Evolutionary conservation across 148 eudicot genomes (phyloP).

Genomic region (Camellia granthamiana): DNA sequence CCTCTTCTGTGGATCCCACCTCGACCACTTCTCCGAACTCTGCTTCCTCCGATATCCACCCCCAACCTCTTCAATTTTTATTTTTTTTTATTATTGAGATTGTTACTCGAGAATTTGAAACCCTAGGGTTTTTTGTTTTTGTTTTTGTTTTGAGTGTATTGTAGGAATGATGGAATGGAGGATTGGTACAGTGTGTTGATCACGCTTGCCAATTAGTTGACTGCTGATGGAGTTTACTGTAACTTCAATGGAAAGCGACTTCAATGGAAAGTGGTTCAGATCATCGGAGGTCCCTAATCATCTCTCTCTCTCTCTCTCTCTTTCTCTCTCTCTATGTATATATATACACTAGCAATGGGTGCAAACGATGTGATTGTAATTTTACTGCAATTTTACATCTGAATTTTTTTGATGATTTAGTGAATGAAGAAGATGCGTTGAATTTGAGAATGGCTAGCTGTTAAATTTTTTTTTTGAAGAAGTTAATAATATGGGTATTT

Average conservation of each 20-base stretch:
- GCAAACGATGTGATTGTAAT: too few relatives aligned
- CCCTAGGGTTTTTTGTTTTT: background rate
- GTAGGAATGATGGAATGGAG: constrained; percentile 81
- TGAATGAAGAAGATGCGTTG: too few relatives aligned
- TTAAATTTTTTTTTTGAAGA: too few relatives aligned
- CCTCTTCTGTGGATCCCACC: constrained; percentile 49
- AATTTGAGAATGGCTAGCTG: too few relatives aligned
- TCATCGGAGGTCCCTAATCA: constrained; percentile 59
- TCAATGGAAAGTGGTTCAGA: constrained; percentile 73
- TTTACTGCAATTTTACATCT: too few relatives aligned
- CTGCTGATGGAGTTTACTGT: constrained; percentile 71
- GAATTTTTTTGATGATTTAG: too few relatives aligned
- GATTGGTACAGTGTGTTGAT: constrained; percentile 82
- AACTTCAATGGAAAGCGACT: constrained; percentile 69
- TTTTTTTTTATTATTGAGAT: background rate
- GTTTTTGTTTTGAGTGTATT: constrained; percentile 17
- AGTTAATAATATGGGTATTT: too few relatives aligned
- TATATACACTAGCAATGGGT: too few relatives aligned
- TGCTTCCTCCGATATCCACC: constrained; percentile 52
- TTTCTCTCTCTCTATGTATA: too few relatives aligned
- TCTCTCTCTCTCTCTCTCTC: background rate
- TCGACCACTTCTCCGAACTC: background rate
- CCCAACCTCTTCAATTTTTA: background rate
- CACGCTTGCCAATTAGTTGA: constrained; percentile 42
- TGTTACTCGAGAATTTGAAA: too few relatives aligned